phyloP scores from a whole-genome alignment of 129 eudicot species.

The Glebionis coronaria region DNA sequence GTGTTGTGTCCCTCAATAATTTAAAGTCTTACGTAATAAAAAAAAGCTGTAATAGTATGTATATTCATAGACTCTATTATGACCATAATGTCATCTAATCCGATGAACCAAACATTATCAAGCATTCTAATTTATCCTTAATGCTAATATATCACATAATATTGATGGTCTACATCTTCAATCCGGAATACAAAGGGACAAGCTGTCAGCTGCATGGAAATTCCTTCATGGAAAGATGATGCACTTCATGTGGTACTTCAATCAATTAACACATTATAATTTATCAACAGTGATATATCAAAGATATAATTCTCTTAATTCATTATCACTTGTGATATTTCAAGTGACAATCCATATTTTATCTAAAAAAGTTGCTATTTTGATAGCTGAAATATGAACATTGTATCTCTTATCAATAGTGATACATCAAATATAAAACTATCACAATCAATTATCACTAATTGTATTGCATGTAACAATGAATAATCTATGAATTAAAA shows the following conservation, averaged over 20 bases:
- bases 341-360: no score
- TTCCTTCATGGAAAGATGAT: conserved; percentile 81
- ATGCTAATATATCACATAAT: conserved; percentile 46
- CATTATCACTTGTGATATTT: no score
- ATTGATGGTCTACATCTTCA: conserved; percentile 94
- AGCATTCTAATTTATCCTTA: conserved; percentile 10
- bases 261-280: no score
- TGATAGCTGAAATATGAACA: no score
- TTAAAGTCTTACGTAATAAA: not conserved
- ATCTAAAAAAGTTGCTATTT: no score
- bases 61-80: conserved; percentile 5
- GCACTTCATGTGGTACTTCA: conserved; percentile 66
- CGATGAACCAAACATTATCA: conserved; percentile 1
- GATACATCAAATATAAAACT: no score
- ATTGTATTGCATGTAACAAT: no score
- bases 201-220: conserved; percentile 89
- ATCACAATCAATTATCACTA: no score
- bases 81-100: conserved; percentile 2
- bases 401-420: no score
- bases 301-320: no score
- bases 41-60: not conserved
- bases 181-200: conserved; percentile 89
- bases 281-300: no score
- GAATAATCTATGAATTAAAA: no score
- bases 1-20: not conserved